These are phyloP conservation scores for Ceratocystis albifundus DNA, from an alignment of 2,329 filamentous ascomycete genomes.

Conservation along the genomic window DNA sequence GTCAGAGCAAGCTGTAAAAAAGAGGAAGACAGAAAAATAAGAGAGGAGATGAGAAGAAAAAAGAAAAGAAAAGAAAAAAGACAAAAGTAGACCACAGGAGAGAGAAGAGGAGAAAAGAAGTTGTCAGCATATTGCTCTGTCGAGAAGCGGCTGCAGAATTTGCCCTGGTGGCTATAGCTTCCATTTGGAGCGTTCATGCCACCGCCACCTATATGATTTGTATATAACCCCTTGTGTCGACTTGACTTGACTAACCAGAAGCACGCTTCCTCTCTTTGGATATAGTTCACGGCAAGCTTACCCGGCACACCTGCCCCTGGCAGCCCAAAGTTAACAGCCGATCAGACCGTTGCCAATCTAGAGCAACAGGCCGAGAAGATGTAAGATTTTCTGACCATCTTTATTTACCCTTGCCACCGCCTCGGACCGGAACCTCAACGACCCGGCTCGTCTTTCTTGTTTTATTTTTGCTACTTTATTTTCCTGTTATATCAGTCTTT, in stretches of 20 bases:
- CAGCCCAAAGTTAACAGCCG: conserved; percentile 13
- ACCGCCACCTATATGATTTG: conserved; percentile 6
- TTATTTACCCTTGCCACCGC: not conserved
- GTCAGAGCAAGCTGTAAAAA: conserved; percentile 25
- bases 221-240: not conserved
- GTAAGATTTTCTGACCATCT: conserved; percentile 15
- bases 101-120: not conserved
- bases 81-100: not conserved
- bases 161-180: not conserved
- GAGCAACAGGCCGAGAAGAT: conserved; percentile 26
- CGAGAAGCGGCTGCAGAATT: not conserved
- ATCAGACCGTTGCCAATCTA: conserved; percentile 23
- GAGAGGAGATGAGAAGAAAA: not conserved
- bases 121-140: not conserved
- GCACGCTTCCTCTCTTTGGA: not conserved
- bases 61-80: not conserved
- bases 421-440: too few relatives aligned
- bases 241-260: not conserved
- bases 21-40: too few relatives aligned
- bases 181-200: not conserved
- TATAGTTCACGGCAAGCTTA: conserved; percentile 20
- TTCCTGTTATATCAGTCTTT: not conserved
- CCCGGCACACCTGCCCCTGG: conserved; percentile 18
- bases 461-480: not conserved
- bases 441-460: not conserved